These are phyloP conservation scores for Pseudozyma tsukubaensis DNA, from an alignment of 1,284 basidiomycete genomes.

Conservation along the genomic window DNA sequence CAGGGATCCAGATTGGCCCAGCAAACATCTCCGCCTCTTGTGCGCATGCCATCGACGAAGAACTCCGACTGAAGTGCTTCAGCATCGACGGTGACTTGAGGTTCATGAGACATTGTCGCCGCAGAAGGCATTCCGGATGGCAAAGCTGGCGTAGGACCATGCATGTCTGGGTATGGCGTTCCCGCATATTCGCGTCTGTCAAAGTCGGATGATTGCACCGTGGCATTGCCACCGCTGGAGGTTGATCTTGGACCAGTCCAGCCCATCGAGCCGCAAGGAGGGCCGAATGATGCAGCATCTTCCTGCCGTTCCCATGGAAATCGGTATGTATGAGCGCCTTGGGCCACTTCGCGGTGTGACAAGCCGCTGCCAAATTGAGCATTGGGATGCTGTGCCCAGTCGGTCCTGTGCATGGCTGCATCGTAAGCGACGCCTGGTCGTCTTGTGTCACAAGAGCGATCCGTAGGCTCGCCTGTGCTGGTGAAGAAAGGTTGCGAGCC, in stretches of 20 bases:
- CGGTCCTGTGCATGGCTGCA: neutral
- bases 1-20: conserved; percentile 23
- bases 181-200: conserved; percentile 5
- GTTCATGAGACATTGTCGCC: neutral
- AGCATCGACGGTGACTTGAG: neutral
- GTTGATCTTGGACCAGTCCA: neutral
- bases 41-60: conserved; percentile 20
- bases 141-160: neutral
- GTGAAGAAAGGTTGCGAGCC: neutral
- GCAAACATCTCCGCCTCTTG: neutral
- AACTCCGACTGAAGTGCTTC: conserved; percentile 35
- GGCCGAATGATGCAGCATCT: neutral
- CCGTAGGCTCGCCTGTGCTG: neutral
- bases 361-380: neutral
- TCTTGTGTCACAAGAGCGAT: conserved; percentile 1
- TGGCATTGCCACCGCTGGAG: conserved; percentile 1
- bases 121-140: conserved; percentile 6
- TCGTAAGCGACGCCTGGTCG: conserved; percentile 1
- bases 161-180: conserved; percentile 1
- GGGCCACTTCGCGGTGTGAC: neutral
- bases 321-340: neutral
- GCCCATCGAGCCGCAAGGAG: neutral
- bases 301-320: conserved; percentile 25
- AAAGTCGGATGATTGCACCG: neutral
- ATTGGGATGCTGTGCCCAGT: neutral